Evolutionary conservation across 148 eudicot species (phyloP).

Genomic region (Vaccinium vitisidaea): DNA sequence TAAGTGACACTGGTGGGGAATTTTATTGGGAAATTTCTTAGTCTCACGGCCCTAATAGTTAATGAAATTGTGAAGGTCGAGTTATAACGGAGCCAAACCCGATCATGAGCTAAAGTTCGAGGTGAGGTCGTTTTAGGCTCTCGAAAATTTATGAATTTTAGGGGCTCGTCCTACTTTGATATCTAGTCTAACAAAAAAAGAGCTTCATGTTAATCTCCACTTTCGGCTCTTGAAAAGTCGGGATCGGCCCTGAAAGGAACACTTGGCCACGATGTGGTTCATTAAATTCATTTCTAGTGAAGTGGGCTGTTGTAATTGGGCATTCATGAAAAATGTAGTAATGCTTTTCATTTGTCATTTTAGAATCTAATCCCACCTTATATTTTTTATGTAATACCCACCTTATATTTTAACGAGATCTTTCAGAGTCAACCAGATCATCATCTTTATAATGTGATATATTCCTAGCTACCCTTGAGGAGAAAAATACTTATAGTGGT

Average conservation of each 20-base stretch:
- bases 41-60: neutral
- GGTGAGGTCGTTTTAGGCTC: too few relatives aligned
- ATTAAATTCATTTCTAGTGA: neutral
- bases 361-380: neutral
- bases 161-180: too few relatives aligned
- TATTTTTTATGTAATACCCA: neutral
- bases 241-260: neutral
- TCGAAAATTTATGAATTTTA: too few relatives aligned
- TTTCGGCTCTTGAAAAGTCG: too few relatives aligned
- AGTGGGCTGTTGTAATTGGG: neutral
- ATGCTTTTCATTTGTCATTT: neutral
- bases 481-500: neutral
- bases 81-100: too few relatives aligned
- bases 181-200: too few relatives aligned
- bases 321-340: neutral
- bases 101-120: too few relatives aligned
- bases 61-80: neutral
- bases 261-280: neutral
- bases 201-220: too few relatives aligned
- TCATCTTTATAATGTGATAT: conserved; percentile 6
- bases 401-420: conserved; percentile 13
- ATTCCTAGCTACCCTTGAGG: neutral
- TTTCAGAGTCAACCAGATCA: conserved; percentile 25
- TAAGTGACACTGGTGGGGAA: conserved; percentile 11
- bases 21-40: neutral